Percentiles rank a stretch among this genome's conserved stretches.
Evolutionary conservation across 148 eudicot genomes (phyloP).

Genomic region (Rhododendron vialii): DNA sequence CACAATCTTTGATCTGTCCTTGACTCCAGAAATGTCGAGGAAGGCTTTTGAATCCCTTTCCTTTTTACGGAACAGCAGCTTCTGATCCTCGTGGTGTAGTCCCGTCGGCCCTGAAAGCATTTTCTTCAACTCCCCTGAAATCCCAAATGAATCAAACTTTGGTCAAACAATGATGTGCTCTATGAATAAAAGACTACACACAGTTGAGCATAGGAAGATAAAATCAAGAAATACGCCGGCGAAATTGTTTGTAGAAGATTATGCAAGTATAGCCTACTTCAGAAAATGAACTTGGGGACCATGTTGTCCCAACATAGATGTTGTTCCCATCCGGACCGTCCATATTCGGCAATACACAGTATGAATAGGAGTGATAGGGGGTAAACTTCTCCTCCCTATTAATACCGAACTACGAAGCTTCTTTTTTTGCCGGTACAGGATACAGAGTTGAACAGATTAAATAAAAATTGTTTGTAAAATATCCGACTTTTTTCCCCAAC

Average conservation of each 20-base stretch:
- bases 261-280: neutral
- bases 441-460: neutral
- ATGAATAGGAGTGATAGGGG: neutral
- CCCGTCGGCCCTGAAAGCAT: constrained; percentile 73
- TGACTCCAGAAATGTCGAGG: constrained; percentile 68
- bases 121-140: constrained; percentile 89
- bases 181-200: neutral
- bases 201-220: neutral
- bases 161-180: neutral
- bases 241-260: too few relatives aligned
- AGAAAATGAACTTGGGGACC: neutral
- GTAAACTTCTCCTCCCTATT: neutral
- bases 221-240: too few relatives aligned
- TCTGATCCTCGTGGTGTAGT: constrained; percentile 86
- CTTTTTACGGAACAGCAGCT: constrained; percentile 62
- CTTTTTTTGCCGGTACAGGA: neutral
- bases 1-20: constrained; percentile 77
- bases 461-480: neutral
- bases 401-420: neutral
- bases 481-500: neutral
- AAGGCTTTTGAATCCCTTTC: constrained; percentile 71
- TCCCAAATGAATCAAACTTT: neutral
- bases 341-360: too few relatives aligned
- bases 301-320: too few relatives aligned
- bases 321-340: too few relatives aligned